Base-by-base conservation (phyloP, 371 early-diverging fungal species). In the Mortierella sp. region DNA sequence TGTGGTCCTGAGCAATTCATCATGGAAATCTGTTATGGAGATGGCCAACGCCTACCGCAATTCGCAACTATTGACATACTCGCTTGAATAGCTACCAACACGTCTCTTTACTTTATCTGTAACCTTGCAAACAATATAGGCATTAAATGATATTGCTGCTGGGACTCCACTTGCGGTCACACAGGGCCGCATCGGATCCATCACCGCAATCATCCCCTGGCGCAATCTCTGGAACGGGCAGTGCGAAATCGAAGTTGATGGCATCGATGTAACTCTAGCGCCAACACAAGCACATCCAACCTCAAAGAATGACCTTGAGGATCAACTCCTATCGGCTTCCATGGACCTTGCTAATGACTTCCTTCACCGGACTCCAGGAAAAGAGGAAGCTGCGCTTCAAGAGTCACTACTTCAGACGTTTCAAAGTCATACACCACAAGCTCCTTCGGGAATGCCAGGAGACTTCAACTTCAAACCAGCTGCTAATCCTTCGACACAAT, bases 331-430 rank as follows among this genome's bases (percentile, higher is more conserved):
- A 73, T 91, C 95, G 0, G 93, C 95, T n/a, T 95, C 96, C 0
- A 84, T 96, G 18, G 94, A 93, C 74, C 92, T 97, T 68, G 97
- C 97, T 12, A 96, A 92, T 39, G 95, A 94, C 80, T 96, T 97
- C 80, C 70, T 96, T 59, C 87, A 91, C 30, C 89, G 94, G 69
- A 83, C 89, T 26, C 78, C 87, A 49, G 83, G 81, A 22, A 88
- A 89, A 28, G 89, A 91, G 62, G 87, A 87, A 11, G 86, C 86
- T 54, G 88, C 87, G 43, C 80, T 92, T 20, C 85, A 85, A 51
- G 84, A 88, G 71, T 89, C 91, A 9, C 85, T 92, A 14, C 86
- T 88, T 52, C 87, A 90, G 40, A 88, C 91, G 5, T 75, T 89
- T 32, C 87, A 88, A 35, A 76, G 59, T 20, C 62, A 79, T 43